Base-by-base conservation (phyloP, 2,329 filamentous ascomycete genomes). In the Aspergillus sp. region DNA sequence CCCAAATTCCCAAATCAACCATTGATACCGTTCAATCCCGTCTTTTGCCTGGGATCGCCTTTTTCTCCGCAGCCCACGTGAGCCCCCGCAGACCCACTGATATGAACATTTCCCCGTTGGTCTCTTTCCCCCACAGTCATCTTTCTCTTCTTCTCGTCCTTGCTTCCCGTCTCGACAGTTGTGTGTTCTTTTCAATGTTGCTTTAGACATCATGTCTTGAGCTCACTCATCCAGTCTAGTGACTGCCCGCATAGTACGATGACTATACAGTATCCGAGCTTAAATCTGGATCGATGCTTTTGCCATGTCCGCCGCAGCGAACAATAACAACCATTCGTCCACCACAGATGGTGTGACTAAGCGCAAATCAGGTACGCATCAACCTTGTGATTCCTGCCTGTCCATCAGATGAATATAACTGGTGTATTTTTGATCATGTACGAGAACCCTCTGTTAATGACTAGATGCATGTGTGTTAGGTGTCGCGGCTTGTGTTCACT, bases 401-500 rank as follows among this genome's bases (percentile, higher is more conserved):
- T 33, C n/a, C 27, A 19, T 19, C 19, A 4, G 19, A 2, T 19
- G 19, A 19, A 19, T 19, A 19, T 19, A 19, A 19, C 19, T 19
- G 19, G 19, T 19, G 19, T 19, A 19, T 19, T 19, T 19, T 4
- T 19, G 19, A 19, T 19, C 19, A 19, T 19, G 19, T 19, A 4
- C 4, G 28, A 29, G 26, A 9, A 28, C 9, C 30, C 28, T 30
- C 36, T 41, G 31, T 9, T 34, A 33, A 37, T 19, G 19, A 42
- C 37, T 27, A 29, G 30, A 29, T 43, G 9, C 34, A 44, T 51
- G 30, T 37, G 13, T 35, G 30, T 32, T 54, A 67, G 64, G 64
- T 40, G 65, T 66, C n/a, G 67, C 60, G 26, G 74, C 74, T 31
- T 77, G 74, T 46, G 58, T 73, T 33, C 64, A 68, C 47, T 77